Conservation (phyloP, 768 basidiomycete species). For the Auricularia sp. region DNA sequence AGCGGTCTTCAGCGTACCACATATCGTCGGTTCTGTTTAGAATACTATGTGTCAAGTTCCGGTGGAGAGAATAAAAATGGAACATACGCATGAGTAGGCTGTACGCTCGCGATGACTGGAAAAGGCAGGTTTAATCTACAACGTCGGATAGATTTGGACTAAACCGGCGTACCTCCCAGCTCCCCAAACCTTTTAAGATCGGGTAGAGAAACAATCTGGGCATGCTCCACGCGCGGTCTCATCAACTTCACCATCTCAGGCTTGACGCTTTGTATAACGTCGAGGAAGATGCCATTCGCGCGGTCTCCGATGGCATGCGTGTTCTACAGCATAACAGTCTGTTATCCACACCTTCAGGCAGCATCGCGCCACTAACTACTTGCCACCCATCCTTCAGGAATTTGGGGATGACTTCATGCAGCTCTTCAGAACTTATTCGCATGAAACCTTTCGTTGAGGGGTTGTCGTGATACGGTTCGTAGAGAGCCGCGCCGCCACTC, state of each 20-base stretch:
- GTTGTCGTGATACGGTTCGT: conserved; percentile 45
- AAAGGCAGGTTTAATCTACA: not conserved
- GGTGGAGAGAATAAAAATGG: not conserved
- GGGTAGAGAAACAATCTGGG: conserved; percentile 67
- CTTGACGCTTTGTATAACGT: conserved; percentile 68
- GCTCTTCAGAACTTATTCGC: conserved; percentile 5
- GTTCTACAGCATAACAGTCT: conserved; percentile 33
- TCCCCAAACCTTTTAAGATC: conserved; percentile 63
- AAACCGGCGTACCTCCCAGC: conserved; percentile 49
- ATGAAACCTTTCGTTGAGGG: conserved; percentile 8
- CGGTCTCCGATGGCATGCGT: conserved; percentile 84
- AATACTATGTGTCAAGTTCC: too few relatives aligned
- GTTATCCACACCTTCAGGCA: too few relatives aligned
- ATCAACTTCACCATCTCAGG: conserved; percentile 48
- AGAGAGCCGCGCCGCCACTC: conserved; percentile 83
- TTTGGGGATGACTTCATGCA: conserved; percentile 7
- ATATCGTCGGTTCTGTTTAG: conserved; percentile 72
- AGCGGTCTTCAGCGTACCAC: conserved; percentile 78
- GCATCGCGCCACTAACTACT: not conserved
- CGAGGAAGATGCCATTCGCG: conserved; percentile 73
- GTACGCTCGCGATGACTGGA: conserved; percentile 80
- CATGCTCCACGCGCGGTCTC: conserved; percentile 84
- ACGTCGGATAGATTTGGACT: not conserved
- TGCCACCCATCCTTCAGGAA: conserved; percentile 10
- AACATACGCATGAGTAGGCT: conserved; percentile 82